Evolutionary conservation across 1,139 yeast species (phyloP).

Genomic region (Suhomyces choctaworum): DNA sequence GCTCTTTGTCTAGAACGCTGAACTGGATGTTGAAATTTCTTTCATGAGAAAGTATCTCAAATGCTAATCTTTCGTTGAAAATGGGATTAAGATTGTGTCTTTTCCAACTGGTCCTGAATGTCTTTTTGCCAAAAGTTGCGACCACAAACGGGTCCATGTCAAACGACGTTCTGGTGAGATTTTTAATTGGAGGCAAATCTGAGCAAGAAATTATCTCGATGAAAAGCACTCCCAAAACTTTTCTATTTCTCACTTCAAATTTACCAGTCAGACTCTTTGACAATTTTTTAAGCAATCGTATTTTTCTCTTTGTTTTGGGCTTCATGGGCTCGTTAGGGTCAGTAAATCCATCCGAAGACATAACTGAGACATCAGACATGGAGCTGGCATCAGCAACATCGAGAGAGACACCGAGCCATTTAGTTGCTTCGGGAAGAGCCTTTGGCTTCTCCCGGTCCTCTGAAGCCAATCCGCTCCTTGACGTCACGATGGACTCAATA

Average conservation of each 20-base stretch:
- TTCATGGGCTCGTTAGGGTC: slow-evolving; percentile 3
- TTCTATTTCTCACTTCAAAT: slow-evolving; percentile 40
- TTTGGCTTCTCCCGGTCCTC: neutral
- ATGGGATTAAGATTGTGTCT: slow-evolving; percentile 82
- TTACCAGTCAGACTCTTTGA: slow-evolving; percentile 3
- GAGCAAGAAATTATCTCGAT: slow-evolving; percentile 73
- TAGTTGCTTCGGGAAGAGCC: slow-evolving; percentile 1
- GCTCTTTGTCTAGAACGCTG: slow-evolving; percentile 80
- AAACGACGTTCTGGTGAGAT: slow-evolving; percentile 67
- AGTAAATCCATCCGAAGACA: slow-evolving; percentile 16
- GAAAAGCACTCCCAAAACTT: slow-evolving; percentile 70
- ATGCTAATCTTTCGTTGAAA: slow-evolving; percentile 76
- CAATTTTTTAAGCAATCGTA: slow-evolving; percentile 9
- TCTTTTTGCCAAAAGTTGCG: slow-evolving; percentile 84
- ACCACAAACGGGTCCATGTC: slow-evolving; percentile 98
- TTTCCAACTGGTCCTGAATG: slow-evolving; percentile 83
- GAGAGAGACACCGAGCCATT: slow-evolving; percentile 6
- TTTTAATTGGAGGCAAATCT: slow-evolving; percentile 67
- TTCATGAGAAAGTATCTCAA: slow-evolving; percentile 74
- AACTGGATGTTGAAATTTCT: slow-evolving; percentile 64
- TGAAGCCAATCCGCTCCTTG: neutral
- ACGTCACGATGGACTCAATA: slow-evolving; percentile 24
- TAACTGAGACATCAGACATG: slow-evolving; percentile 26
- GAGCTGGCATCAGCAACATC: slow-evolving; percentile 17
- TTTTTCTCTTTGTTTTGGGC: slow-evolving; percentile 7